These are phyloP conservation scores for Mycena vulgaris DNA, from an alignment of 768 basidiomycete genomes.

Conservation along the genomic window DNA sequence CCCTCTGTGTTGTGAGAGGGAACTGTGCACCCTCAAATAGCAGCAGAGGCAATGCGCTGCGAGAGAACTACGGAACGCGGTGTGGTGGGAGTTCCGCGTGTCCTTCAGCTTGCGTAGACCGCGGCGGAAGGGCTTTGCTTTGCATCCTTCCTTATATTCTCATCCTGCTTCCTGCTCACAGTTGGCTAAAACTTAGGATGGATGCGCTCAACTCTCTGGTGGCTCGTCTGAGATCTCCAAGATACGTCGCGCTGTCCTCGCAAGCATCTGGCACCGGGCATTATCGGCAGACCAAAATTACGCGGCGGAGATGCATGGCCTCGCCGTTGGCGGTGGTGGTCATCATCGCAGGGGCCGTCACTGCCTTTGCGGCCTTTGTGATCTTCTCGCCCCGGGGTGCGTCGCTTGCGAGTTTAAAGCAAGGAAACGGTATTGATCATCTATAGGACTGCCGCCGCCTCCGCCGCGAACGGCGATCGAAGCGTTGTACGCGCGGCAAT, in stretches of 20 bases:
- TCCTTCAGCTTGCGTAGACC: no score
- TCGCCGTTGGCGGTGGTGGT: background rate
- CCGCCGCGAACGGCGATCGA: background rate
- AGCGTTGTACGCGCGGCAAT: conserved; percentile 24
- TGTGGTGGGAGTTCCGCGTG: no score
- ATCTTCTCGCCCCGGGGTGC: background rate
- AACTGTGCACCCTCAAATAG: no score
- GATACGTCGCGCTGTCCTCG: background rate
- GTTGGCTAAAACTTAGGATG: no score
- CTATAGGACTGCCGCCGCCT: background rate
- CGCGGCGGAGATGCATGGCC: background rate
- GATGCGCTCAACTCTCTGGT: background rate
- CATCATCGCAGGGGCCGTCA: background rate
- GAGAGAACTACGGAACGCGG: no score
- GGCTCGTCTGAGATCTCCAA: background rate
- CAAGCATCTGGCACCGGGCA: background rate
- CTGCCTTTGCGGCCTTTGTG: background rate
- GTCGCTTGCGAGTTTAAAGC: background rate
- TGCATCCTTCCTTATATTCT: no score
- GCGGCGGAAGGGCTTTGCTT: no score
- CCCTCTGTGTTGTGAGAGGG: no score
- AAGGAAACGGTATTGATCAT: background rate
- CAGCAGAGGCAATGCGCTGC: no score
- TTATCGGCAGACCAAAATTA: background rate
- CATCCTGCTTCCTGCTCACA: no score